Evolutionary conservation across 2,329 filamentous ascomycete genomes (phyloP), one percentile per base, ranked within the genome.

Genomic region (Diplocarpon rosae): DNA sequence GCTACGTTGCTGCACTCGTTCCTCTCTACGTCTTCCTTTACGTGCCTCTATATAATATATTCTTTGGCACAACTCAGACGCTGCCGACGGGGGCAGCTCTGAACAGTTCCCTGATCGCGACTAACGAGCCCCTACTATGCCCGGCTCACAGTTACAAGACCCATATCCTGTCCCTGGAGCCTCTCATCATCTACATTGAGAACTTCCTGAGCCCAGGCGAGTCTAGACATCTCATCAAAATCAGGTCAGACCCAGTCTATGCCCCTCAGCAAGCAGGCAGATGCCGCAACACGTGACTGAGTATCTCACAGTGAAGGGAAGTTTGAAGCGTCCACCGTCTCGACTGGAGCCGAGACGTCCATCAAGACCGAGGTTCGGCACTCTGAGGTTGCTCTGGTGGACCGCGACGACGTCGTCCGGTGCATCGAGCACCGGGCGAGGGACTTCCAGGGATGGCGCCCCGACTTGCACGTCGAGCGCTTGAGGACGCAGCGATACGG

Each of bases 401-500:
- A 65, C 15, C 66, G 70, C 46, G 66, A 70, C 53, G 51, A 62
- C 15, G 64, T 64, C 0, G 72, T 79, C 7, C 69, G 73, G 47
- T 80, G 76, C 55, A 69, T 80, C 47, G 76, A 79, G 56, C 62
- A 69, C 28, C 71, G 76, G 42, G 75, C 75, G 9, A 68, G 73
- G 6, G 60, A 64, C 8, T 75, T 80, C 57, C 76, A 80, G 58
- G 76, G 76, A 53, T 79, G 75, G 75, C 69, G 69, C 1, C 65
- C 66, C 1, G 63, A 75, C 41, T 67, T 76, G 1, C 76, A 74
- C 46, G 71, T 80, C 56, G 76, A 80, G 59, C 69, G 71, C 39
- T 66, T 80, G 50, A 77, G 75, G 71, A 71, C 72, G 1, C 76
- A 80, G 55, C 66, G 71, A 40, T 80, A 80, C 54, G 71, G 70